phyloP scores from a whole-genome alignment of 1,284 basidiomycete genomes.

The Exobasidium rhododendri region DNA sequence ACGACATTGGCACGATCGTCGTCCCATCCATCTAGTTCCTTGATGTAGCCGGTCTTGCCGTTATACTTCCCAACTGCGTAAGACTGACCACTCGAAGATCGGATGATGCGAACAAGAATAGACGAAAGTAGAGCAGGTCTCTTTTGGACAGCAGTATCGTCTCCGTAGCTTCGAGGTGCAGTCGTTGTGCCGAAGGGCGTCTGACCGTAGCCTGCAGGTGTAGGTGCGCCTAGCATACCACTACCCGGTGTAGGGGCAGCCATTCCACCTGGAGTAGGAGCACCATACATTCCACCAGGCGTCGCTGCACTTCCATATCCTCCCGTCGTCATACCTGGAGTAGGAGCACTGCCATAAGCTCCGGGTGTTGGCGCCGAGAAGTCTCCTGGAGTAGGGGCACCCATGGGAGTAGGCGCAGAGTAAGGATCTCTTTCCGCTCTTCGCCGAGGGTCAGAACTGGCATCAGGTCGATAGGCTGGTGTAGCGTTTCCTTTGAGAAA shows the following conservation, averaged over 20 bases:
- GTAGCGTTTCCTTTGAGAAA: slow-evolving; percentile 4
- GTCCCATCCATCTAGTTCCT: background rate
- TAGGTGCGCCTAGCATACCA: slow-evolving; percentile 11
- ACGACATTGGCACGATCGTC: background rate
- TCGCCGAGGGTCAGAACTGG: slow-evolving; percentile 1
- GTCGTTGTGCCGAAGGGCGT: background rate
- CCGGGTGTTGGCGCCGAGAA: slow-evolving; percentile 4
- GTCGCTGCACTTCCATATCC: slow-evolving; percentile 11
- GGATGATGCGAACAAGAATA: background rate
- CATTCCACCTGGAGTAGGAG: slow-evolving; percentile 10
- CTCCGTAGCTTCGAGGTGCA: background rate
- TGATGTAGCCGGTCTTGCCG: slow-evolving; percentile 9
- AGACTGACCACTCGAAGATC: background rate
- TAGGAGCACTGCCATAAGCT: slow-evolving; percentile 9
- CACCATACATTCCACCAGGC: slow-evolving; percentile 1
- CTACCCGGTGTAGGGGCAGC: slow-evolving; percentile 14
- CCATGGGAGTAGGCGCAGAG: slow-evolving; percentile 10
- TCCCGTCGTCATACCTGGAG: slow-evolving; percentile 8
- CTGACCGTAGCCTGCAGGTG: slow-evolving; percentile 6
- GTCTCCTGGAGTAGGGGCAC: slow-evolving; percentile 1
- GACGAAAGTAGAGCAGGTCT: background rate
- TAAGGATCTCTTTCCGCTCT: slow-evolving; percentile 1
- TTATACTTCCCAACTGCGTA: background rate
- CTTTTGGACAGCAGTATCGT: background rate
- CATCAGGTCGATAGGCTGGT: slow-evolving; percentile 11